Percentiles rank a stretch among this genome's conserved stretches.
These are phyloP conservation scores for Balakata baccata DNA, from an alignment of 345 rosid species.

Conservation along the genomic window DNA sequence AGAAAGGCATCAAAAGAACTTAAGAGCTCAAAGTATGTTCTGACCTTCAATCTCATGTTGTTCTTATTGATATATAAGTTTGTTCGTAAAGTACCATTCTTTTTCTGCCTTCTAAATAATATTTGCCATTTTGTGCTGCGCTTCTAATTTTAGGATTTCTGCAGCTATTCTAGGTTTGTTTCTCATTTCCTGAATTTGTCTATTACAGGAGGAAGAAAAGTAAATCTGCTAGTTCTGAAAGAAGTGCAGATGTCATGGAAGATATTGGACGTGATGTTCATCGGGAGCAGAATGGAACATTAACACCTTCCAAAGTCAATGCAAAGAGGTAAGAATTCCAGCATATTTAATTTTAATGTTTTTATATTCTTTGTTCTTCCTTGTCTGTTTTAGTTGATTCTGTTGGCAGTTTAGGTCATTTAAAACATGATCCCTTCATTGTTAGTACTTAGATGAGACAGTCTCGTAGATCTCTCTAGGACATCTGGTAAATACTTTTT, in stretches of 20 bases:
- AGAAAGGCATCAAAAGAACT: constrained; percentile 63
- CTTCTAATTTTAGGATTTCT: not conserved
- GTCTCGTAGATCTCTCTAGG: too few relatives aligned
- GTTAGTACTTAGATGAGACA: too few relatives aligned
- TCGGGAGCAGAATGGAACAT: constrained; percentile 31
- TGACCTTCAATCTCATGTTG: too few relatives aligned
- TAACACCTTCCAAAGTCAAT: constrained; percentile 18
- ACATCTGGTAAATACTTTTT: not conserved
- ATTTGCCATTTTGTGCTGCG: not conserved
- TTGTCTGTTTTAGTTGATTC: not conserved
- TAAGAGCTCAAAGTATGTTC: constrained; percentile 57
- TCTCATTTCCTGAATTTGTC: not conserved
- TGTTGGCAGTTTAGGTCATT: not conserved
- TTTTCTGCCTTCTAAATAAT: not conserved
- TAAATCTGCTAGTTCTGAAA: constrained; percentile 45
- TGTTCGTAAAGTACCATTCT: too few relatives aligned
- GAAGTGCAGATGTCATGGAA: constrained; percentile 21
- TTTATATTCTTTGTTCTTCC: constrained; percentile 1
- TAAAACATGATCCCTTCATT: not conserved
- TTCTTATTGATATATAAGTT: too few relatives aligned
- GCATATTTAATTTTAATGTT: not conserved
- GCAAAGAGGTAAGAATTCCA: constrained; percentile 38
- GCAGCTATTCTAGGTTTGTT: not conserved
- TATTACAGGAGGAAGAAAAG: constrained; percentile 64
- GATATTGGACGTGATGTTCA: constrained; percentile 21